These are phyloP conservation scores for Coniochaeta prunicola DNA, from an alignment of 2,329 filamentous ascomycete genomes.

Conservation along the genomic window DNA sequence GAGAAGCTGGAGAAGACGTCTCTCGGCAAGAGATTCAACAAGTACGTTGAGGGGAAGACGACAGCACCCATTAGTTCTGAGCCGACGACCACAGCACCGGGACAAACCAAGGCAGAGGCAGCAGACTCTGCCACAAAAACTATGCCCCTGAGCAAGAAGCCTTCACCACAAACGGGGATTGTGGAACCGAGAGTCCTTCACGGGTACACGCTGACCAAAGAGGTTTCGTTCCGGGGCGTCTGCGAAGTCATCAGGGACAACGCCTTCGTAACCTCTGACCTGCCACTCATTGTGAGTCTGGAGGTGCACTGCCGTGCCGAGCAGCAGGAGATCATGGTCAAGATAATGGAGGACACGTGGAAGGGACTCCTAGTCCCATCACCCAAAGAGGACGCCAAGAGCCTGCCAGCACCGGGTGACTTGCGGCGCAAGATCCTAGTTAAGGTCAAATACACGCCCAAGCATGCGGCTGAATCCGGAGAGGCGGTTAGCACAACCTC, in stretches of 20 bases:
- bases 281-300: conserved; percentile 88
- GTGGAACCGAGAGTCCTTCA: conserved; percentile 75
- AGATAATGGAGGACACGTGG: conserved; percentile 86
- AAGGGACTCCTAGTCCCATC: conserved; percentile 59
- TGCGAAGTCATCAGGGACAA: conserved; percentile 72
- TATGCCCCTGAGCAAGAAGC: conserved; percentile 5
- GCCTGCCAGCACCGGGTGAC: conserved; percentile 61
- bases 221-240: conserved; percentile 79
- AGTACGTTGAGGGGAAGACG: conserved; percentile 21
- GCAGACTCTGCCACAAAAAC: conserved; percentile 4
- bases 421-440: conserved; percentile 74
- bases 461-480: conserved; percentile 15
- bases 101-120: conserved; percentile 5
- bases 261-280: conserved; percentile 66
- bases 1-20: conserved; percentile 41
- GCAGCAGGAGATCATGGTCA: conserved; percentile 86
- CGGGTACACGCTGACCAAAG: conserved; percentile 84
- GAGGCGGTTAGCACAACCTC: conserved; percentile 17
- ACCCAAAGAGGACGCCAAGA: conserved; percentile 34
- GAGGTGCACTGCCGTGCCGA: conserved; percentile 78
- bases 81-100: conserved; percentile 1
- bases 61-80: conserved; percentile 4
- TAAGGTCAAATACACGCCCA: conserved; percentile 66
- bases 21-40: conserved; percentile 33
- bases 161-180: conserved; percentile 11